Conservation (phyloP, 805 yeast species). For the Lipomyces starkeyi region DNA sequence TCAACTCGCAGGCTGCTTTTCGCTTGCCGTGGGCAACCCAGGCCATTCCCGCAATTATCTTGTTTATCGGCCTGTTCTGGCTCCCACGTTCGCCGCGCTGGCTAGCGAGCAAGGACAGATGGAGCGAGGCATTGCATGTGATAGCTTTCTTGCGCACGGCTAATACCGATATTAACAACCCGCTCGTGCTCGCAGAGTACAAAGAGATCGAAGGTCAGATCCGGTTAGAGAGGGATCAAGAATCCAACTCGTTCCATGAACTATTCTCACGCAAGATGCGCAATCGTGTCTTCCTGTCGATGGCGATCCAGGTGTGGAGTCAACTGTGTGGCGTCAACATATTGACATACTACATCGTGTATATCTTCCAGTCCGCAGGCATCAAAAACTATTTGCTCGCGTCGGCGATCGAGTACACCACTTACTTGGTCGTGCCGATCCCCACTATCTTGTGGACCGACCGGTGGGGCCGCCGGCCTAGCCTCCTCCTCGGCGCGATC, state of each 20-base stretch:
- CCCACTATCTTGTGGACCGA: slow-evolving; percentile 63
- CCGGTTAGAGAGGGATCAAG: slow-evolving; percentile 71
- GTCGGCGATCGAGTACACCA: slow-evolving; percentile 53
- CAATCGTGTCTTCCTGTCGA: slow-evolving; percentile 90
- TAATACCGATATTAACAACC: slow-evolving; percentile 77
- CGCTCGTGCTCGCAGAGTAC: slow-evolving; percentile 71
- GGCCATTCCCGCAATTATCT: slow-evolving; percentile 68
- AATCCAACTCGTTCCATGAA: background rate
- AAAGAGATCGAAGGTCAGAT: slow-evolving; percentile 81
- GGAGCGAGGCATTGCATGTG: slow-evolving; percentile 68
- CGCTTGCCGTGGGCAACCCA: slow-evolving; percentile 52
- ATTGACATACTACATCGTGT: slow-evolving; percentile 54
- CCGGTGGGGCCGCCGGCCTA: slow-evolving; percentile 66
- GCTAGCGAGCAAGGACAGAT: slow-evolving; percentile 74
- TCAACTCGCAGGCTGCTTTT: slow-evolving; percentile 77
- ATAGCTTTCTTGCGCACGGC: slow-evolving; percentile 80
- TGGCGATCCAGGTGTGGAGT: slow-evolving; percentile 65
- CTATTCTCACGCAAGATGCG: slow-evolving; percentile 52
- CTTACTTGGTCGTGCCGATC: slow-evolving; percentile 56
- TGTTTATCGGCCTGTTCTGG: slow-evolving; percentile 73
- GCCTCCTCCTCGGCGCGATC: slow-evolving; percentile 64
- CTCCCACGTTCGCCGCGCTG: slow-evolving; percentile 90
- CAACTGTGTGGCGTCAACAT: slow-evolving; percentile 53
- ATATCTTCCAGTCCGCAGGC: slow-evolving; percentile 54
- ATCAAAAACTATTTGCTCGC: slow-evolving; percentile 53